Conservation (phyloP, 2,329 filamentous ascomycete species). For the Thielaviopsis cerberus region DNA sequence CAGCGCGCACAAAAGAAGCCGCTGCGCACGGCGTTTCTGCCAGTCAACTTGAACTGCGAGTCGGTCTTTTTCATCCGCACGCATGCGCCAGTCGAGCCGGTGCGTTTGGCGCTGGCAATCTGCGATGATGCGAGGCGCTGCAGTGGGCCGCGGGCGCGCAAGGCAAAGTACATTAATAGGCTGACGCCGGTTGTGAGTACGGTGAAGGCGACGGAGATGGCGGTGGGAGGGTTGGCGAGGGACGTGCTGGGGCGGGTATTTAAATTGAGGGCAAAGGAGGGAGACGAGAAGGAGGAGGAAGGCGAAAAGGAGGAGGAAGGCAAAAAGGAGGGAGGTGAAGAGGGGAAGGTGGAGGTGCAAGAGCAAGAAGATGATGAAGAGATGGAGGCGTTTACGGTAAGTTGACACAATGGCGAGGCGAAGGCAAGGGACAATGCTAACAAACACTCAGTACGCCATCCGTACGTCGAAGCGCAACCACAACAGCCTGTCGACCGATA, state of each 20-base stretch:
- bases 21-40: constrained; percentile 29
- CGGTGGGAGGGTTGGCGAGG: constrained; percentile 45
- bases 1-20: constrained; percentile 15
- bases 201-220: constrained; percentile 49
- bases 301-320: not conserved
- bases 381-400: constrained; percentile 24
- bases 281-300: constrained; percentile 3
- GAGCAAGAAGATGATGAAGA: constrained; percentile 1
- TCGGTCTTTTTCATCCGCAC: constrained; percentile 46
- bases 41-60: constrained; percentile 37
- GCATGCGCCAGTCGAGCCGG: constrained; percentile 34
- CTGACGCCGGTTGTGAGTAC: constrained; percentile 33
- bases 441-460: constrained; percentile 54
- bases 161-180: constrained; percentile 39
- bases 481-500: constrained; percentile 45
- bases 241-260: constrained; percentile 48
- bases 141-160: constrained; percentile 24
- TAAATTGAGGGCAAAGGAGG: constrained; percentile 20
- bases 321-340: not conserved
- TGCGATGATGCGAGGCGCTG: constrained; percentile 33
- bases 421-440: not conserved
- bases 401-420: constrained; percentile 13
- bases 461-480: constrained; percentile 61
- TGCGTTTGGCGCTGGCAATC: constrained; percentile 33
- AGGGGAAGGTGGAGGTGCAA: not conserved